phyloP scores from a whole-genome alignment of 139 green algal genomes.

The Spirogloea muscicola region DNA sequence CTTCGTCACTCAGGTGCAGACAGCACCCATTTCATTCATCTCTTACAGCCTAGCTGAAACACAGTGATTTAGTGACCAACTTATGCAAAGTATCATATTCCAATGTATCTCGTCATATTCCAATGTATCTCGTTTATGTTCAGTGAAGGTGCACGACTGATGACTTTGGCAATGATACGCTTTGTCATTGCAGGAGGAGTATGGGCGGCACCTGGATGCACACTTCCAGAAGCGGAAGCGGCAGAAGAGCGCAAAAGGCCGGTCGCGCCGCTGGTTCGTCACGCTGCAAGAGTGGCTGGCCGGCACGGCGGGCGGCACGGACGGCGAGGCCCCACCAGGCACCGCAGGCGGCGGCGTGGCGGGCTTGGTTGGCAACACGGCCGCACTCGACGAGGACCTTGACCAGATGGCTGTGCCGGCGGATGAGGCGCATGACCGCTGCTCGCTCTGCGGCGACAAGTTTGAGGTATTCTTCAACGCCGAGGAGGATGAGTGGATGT shows the following conservation, averaged over 20 bases:
- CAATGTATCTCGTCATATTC: too few species aligned
- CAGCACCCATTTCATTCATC: too few species aligned
- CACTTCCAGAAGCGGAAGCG: slow-evolving; percentile 34
- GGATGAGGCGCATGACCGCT: slow-evolving; percentile 46
- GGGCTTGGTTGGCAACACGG: too few species aligned
- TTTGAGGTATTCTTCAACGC: slow-evolving; percentile 71
- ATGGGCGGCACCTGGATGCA: slow-evolving; percentile 26
- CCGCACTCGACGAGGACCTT: neutral
- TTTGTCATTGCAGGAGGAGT: slow-evolving; percentile 43
- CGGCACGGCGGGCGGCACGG: neutral
- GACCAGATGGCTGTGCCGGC: slow-evolving; percentile 10
- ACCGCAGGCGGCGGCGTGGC: neutral
- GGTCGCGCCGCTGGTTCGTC: slow-evolving; percentile 36
- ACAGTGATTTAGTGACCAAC: too few species aligned
- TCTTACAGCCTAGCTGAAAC: too few species aligned
- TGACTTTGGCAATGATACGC: too few species aligned
- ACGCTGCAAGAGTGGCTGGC: slow-evolving; percentile 22
- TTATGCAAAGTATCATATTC: too few species aligned
- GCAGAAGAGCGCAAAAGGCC: slow-evolving; percentile 17
- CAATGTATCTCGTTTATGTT: too few species aligned
- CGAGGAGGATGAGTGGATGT: slow-evolving; percentile 64
- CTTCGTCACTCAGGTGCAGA: slow-evolving; percentile 21
- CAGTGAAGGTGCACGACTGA: too few species aligned
- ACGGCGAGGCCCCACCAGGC: too few species aligned
- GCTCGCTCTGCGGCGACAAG: slow-evolving; percentile 60